Evolutionary conservation across 106 monocot species (phyloP).

Genomic region (Dioscorea alata): DNA sequence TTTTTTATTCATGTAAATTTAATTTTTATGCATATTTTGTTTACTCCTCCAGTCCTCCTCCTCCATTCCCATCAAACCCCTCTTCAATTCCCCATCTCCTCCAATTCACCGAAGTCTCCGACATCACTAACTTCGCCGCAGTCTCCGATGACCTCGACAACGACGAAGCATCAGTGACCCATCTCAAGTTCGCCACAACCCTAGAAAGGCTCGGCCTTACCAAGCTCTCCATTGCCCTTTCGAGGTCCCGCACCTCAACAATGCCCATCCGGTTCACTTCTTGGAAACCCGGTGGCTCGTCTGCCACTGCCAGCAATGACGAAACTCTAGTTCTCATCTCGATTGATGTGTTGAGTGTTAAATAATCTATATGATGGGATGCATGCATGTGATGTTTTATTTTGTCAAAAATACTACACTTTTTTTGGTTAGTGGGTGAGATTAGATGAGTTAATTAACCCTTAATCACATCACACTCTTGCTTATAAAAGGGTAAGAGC

Average conservation of each 20-base stretch:
- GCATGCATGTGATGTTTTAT: too few relatives aligned
- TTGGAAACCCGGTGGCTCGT: slow-evolving; percentile 1
- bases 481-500: too few relatives aligned
- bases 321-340: slow-evolving; percentile 71
- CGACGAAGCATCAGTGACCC: slow-evolving; percentile 43
- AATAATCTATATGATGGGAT: too few relatives aligned
- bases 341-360: slow-evolving; percentile 70
- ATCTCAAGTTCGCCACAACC: slow-evolving; percentile 77
- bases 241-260: slow-evolving; percentile 56
- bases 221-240: slow-evolving; percentile 46
- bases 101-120: background rate
- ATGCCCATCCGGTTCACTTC: slow-evolving; percentile 64
- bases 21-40: too few relatives aligned
- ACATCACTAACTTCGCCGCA: slow-evolving; percentile 18
- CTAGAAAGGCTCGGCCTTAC: slow-evolving; percentile 76
- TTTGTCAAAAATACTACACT: too few relatives aligned
- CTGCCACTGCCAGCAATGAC: background rate
- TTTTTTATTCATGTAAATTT: too few relatives aligned
- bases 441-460: too few relatives aligned
- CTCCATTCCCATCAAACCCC: slow-evolving; percentile 3
- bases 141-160: slow-evolving; percentile 6
- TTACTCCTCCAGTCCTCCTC: too few relatives aligned
- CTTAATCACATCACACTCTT: too few relatives aligned
- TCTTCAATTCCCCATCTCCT: background rate
- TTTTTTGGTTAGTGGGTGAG: too few relatives aligned